phyloP scores from a whole-genome alignment of 2,329 filamentous ascomycete species.

The Westerdykella sp. region DNA sequence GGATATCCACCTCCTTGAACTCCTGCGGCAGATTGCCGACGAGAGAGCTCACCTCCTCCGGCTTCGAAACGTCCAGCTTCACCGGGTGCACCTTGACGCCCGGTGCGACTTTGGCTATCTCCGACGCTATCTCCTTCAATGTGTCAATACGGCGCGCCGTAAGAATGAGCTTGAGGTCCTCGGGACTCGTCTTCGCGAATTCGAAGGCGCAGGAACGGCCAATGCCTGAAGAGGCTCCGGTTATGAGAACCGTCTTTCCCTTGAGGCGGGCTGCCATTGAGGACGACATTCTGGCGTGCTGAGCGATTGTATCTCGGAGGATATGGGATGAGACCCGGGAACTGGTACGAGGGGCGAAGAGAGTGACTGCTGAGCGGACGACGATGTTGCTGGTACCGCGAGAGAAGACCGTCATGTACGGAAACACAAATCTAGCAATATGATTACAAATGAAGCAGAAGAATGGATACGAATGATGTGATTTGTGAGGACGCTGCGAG shows the following conservation, averaged over 20 bases:
- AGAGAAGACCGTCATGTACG: neutral
- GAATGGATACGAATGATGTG: neutral
- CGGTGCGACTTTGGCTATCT: slow-evolving; percentile 66
- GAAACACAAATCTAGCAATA: too few relatives aligned
- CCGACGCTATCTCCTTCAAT: slow-evolving; percentile 66
- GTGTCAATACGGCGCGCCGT: slow-evolving; percentile 81
- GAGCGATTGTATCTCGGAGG: slow-evolving; percentile 7
- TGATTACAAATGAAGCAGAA: neutral
- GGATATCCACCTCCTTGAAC: slow-evolving; percentile 75
- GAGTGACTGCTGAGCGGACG: neutral
- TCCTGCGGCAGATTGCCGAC: slow-evolving; percentile 69
- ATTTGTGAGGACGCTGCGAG: neutral
- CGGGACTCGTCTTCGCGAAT: slow-evolving; percentile 79
- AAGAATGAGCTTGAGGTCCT: slow-evolving; percentile 74
- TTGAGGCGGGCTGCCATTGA: slow-evolving; percentile 75
- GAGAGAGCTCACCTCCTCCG: slow-evolving; percentile 66
- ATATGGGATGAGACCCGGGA: neutral
- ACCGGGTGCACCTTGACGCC: slow-evolving; percentile 75
- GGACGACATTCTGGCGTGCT: slow-evolving; percentile 55
- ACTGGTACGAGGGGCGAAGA: neutral
- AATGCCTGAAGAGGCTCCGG: slow-evolving; percentile 90
- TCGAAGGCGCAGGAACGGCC: slow-evolving; percentile 78
- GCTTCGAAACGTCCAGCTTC: slow-evolving; percentile 79
- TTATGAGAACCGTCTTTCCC: slow-evolving; percentile 89
- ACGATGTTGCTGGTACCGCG: neutral